Evolutionary conservation across 2,329 filamentous ascomycete species (phyloP).

Genomic region (Pseudogymnoascus sp.): DNA sequence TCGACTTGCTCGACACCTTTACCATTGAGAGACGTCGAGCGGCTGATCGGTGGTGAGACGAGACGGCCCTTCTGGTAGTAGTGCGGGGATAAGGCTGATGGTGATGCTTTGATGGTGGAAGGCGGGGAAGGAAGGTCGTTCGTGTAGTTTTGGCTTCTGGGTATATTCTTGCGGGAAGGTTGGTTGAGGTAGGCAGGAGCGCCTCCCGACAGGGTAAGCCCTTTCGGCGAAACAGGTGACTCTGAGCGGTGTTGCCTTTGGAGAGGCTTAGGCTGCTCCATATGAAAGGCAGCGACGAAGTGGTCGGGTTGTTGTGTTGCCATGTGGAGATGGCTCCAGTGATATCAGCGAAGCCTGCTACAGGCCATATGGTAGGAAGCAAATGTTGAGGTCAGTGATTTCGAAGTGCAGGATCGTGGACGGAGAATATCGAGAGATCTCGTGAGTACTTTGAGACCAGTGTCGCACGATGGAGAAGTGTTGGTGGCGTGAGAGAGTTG

Average conservation of each 20-base stretch:
- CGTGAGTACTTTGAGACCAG: not conserved
- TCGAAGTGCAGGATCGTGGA: not conserved
- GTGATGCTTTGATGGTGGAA: not conserved
- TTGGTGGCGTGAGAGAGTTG: not conserved
- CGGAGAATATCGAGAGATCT: not conserved
- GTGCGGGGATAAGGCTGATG: not conserved
- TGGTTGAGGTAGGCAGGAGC: not conserved
- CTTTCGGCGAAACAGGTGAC: not conserved
- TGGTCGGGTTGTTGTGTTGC: not conserved
- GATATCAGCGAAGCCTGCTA: not conserved
- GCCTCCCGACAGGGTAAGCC: not conserved
- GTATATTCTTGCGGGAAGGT: not conserved
- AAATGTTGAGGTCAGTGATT: not conserved
- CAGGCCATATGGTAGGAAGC: not conserved
- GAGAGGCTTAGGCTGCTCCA: not conserved
- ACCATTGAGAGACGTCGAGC: conserved; percentile 3
- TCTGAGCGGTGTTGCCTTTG: not conserved
- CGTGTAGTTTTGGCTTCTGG: not conserved
- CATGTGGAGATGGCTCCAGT: not conserved
- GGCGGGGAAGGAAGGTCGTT: conserved; percentile 4
- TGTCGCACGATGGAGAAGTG: not conserved
- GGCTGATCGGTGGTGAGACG: conserved; percentile 1
- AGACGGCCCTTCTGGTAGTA: conserved; percentile 3
- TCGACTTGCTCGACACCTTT: conserved; percentile 17
- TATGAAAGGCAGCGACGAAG: not conserved